Evolutionary conservation across 176 grass and related monocot species (phyloP).

Genomic region (Canna indica): DNA sequence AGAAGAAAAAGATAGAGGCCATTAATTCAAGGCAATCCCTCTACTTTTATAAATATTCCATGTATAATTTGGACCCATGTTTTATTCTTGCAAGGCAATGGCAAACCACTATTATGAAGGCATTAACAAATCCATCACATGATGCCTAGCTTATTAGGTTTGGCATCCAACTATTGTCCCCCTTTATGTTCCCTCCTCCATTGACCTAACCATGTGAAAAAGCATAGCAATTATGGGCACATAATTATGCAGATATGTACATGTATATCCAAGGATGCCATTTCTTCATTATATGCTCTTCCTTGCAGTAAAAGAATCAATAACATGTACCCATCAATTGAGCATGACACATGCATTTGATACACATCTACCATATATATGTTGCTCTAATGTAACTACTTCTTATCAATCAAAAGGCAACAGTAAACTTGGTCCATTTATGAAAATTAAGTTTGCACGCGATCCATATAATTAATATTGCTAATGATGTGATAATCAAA

Average conservation of each 20-base stretch:
- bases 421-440: too few species aligned
- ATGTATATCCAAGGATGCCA: too few species aligned
- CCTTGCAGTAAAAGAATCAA: background rate
- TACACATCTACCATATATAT: too few species aligned
- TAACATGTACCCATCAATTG: background rate
- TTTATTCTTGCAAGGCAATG: background rate
- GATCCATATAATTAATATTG: too few species aligned
- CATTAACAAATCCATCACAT: background rate
- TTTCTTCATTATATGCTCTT: background rate
- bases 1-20: too few species aligned
- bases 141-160: slow-evolving; percentile 2
- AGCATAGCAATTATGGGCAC: background rate
- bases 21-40: too few species aligned
- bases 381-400: too few species aligned
- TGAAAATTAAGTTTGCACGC: too few species aligned
- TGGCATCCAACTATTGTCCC: background rate
- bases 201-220: background rate
- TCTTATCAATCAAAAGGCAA: too few species aligned
- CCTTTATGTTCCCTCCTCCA: background rate
- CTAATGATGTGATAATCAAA: too few species aligned
- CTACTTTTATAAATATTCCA: background rate
- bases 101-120: background rate
- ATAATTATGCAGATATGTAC: background rate
- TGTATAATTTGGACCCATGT: background rate
- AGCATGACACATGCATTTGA: background rate